Percentiles rank a stretch among this genome's conserved stretches.
Evolutionary conservation across 352 stramenopile genomes (phyloP).

Genomic region (Phytophthora sp.): DNA sequence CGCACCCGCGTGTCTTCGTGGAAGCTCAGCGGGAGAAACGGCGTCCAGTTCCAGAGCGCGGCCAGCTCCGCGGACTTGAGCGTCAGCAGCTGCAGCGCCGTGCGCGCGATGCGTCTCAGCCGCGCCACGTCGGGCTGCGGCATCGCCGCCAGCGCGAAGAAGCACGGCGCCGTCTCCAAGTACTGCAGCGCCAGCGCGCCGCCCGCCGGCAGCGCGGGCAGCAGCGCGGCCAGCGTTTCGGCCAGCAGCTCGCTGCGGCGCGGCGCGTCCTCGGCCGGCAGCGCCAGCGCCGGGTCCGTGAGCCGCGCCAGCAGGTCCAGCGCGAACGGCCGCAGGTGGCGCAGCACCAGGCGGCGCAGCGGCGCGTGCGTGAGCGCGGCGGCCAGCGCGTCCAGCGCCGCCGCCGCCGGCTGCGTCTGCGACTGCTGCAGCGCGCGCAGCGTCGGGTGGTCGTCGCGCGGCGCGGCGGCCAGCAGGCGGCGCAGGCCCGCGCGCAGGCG

Average conservation of each 20-base stretch:
- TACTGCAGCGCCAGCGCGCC: conserved; percentile 68
- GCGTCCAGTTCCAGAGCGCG: conserved; percentile 81
- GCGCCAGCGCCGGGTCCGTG: conserved; percentile 47
- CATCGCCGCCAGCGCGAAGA: conserved; percentile 74
- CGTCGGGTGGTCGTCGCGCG: conserved; percentile 1
- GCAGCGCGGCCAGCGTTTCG: conserved; percentile 55
- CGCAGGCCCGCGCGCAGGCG: conserved; percentile 22
- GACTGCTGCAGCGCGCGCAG: not conserved
- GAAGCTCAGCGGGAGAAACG: conserved; percentile 84
- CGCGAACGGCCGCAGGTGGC: conserved; percentile 72
- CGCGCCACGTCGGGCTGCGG: conserved; percentile 42
- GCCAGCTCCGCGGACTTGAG: conserved; percentile 58
- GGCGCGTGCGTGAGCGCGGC: conserved; percentile 56
- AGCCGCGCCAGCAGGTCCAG: conserved; percentile 76
- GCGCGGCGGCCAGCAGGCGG: conserved; percentile 14
- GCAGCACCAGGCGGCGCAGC: conserved; percentile 52
- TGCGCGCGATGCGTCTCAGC: conserved; percentile 61
- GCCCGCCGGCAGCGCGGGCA: conserved; percentile 59
- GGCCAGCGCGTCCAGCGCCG: conserved; percentile 61
- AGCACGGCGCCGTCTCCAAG: conserved; percentile 70
- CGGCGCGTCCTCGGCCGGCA: conserved; percentile 64
- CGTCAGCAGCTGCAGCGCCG: conserved; percentile 61
- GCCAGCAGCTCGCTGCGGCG: conserved; percentile 60
- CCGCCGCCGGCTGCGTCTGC: conserved; percentile 8
- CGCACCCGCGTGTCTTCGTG: conserved; percentile 60